Base-by-base conservation (phyloP, 345 rosid genomes). In the Jatropha curcas region DNA sequence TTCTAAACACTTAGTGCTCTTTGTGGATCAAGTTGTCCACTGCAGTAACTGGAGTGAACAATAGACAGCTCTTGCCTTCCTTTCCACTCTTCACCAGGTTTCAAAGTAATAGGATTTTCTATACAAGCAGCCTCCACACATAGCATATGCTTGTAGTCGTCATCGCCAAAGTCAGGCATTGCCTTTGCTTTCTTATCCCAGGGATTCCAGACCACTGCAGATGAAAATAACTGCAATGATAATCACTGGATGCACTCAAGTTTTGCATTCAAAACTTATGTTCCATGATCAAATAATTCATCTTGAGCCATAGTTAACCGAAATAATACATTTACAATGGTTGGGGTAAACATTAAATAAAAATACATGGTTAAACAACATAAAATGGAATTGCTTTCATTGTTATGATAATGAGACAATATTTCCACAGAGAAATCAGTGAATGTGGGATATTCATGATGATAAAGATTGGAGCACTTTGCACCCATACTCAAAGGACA, bases 131-230 rank as follows among this genome's bases (percentile, higher is more conserved):
- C 89, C 84, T 93, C 98, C 30, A 95, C 97, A 59, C 97, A 93
- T n/a, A 93, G 85, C 98, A 93, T 93, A 73, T 74, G 79, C 72
- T 76, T 76, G 70, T 70, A 76, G 16, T 76, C 79, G 1, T 69
- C 79, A 45, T 76, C 98, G 53, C 96, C 98, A 79, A 93, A 83
- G 82, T 93, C 99, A 34, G 89, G 79, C 74, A 95, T 87, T 46
- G 92, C 77, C 85, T 91, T 95, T 72, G 97, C 92, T 70, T 82
- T 95, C 83, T 86, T 95, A 75, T 91, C 97, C 99, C 98, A 91
- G 12, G 99, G 98, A 81, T 95, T 95, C 99, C 98, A 95, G 68
- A 93, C 96, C 80, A 93, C 98, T 95, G 85, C 78, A 75, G 7
- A 39, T 7, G 19, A 43, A 7, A 63, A 45, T 22, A 27, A 33